These are phyloP conservation scores for Cladophialophora carrionii DNA, from an alignment of 2,329 filamentous ascomycete species.

Conservation along the genomic window DNA sequence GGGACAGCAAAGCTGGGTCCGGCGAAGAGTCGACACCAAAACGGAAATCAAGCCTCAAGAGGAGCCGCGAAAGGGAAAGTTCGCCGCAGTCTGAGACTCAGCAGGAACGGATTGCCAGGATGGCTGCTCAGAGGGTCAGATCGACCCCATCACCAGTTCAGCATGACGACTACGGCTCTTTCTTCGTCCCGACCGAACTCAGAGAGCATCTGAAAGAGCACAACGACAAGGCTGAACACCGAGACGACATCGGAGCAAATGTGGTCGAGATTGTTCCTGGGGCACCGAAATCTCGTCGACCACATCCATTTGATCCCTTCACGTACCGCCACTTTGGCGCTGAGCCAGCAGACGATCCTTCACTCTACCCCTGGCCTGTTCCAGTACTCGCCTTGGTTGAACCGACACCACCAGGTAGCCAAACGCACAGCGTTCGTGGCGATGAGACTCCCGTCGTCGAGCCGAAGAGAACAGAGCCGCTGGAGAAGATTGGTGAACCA, in stretches of 20 bases:
- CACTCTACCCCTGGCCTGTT: slow-evolving; percentile 49
- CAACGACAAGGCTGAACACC: slow-evolving; percentile 32
- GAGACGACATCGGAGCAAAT: slow-evolving; percentile 32
- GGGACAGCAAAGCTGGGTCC: slow-evolving; percentile 35
- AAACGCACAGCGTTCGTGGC: slow-evolving; percentile 40
- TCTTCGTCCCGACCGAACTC: slow-evolving; percentile 48
- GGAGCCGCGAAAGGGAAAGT: slow-evolving; percentile 19
- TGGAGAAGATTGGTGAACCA: slow-evolving; percentile 51
- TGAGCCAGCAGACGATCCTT: slow-evolving; percentile 34
- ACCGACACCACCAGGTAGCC: slow-evolving; percentile 56
- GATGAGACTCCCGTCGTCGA: slow-evolving; percentile 41
- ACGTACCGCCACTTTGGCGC: slow-evolving; percentile 37
- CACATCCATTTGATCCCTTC: slow-evolving; percentile 33
- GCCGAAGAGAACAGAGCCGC: slow-evolving; percentile 27
- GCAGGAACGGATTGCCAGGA: slow-evolving; percentile 40
- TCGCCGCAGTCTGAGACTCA: slow-evolving; percentile 28
- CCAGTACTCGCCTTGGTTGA: slow-evolving; percentile 61
- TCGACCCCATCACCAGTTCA: slow-evolving; percentile 43
- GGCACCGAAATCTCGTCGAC: slow-evolving; percentile 13
- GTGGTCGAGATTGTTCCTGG: slow-evolving; percentile 37
- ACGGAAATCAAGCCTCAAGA: slow-evolving; percentile 42
- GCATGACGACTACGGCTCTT: slow-evolving; percentile 49
- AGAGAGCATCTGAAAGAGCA: slow-evolving; percentile 48
- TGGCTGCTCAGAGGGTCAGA: slow-evolving; percentile 41
- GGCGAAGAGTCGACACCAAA: slow-evolving; percentile 37